These are phyloP conservation scores for Cryptococcus maquisensis DNA, from an alignment of 1,284 basidiomycete genomes.

Conservation along the genomic window DNA sequence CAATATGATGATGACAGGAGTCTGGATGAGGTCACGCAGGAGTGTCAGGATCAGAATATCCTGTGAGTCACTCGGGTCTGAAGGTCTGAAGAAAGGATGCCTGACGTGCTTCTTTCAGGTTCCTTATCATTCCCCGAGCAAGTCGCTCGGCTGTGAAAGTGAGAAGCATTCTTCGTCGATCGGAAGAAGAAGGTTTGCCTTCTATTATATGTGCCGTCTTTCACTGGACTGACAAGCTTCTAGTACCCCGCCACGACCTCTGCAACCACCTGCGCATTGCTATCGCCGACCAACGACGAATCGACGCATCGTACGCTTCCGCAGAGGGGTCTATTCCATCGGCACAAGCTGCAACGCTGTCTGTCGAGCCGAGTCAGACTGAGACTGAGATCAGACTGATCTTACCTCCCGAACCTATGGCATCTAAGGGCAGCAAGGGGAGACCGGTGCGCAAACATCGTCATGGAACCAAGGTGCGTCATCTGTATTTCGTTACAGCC, in stretches of 20 bases:
- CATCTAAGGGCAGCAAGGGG: constrained; percentile 28
- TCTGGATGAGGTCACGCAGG: constrained; percentile 40
- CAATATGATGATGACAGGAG: constrained; percentile 52
- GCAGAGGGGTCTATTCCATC: constrained; percentile 31
- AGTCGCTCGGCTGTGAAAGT: constrained; percentile 45
- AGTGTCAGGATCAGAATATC: constrained; percentile 49
- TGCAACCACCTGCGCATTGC: constrained; percentile 35
- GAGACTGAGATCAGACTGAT: constrained; percentile 43
- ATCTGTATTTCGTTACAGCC: background rate
- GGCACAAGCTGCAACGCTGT: constrained; percentile 21
- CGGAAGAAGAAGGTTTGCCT: constrained; percentile 43
- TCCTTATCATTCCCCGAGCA: constrained; percentile 43
- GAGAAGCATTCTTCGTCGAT: constrained; percentile 31
- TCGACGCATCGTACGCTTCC: constrained; percentile 41
- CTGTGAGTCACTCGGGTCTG: constrained; percentile 28
- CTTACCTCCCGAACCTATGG: constrained; percentile 41
- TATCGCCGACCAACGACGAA: constrained; percentile 45
- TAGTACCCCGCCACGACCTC: constrained; percentile 44
- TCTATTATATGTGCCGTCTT: background rate
- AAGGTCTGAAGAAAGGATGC: background rate
- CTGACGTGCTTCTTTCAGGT: constrained; percentile 20
- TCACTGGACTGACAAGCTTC: background rate
- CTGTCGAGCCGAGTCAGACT: constrained; percentile 16
- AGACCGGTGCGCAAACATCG: constrained; percentile 39
- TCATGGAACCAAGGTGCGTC: constrained; percentile 40